A percentile compares a stretch with the other conserved stretches of the same genome.
Evolutionary conservation across 2,329 filamentous ascomycete genomes (phyloP).

Genomic region (Colletotrichum destructivum): DNA sequence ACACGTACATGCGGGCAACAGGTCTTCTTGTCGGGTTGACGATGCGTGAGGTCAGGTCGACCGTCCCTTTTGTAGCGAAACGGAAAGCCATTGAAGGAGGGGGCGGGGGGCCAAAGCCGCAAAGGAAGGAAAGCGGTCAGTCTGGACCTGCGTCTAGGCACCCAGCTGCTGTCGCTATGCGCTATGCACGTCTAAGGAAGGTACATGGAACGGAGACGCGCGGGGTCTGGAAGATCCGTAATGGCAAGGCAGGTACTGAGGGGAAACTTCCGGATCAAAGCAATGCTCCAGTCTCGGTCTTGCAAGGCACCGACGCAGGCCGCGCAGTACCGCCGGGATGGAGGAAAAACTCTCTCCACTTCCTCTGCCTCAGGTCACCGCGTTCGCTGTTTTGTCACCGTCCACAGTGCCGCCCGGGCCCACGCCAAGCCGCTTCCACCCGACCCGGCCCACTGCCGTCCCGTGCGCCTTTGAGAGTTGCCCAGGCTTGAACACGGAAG

Average conservation of each 20-base stretch:
- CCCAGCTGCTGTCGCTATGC: slow-evolving; percentile 25
- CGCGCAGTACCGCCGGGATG: slow-evolving; percentile 21
- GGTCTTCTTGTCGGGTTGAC: slow-evolving; percentile 26
- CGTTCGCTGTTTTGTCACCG: slow-evolving; percentile 4
- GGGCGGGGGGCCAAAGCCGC: slow-evolving; percentile 32
- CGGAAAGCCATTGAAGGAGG: slow-evolving; percentile 38
- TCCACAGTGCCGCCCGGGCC: slow-evolving; percentile 5
- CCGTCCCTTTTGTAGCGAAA: slow-evolving; percentile 34
- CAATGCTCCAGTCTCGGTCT: slow-evolving; percentile 32
- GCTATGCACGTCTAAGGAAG: slow-evolving; percentile 36
- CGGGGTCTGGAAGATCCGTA: slow-evolving; percentile 27
- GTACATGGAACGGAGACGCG: slow-evolving; percentile 33
- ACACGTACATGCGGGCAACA: slow-evolving; percentile 33
- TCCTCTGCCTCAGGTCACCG: slow-evolving; percentile 38
- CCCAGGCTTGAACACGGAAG: background rate
- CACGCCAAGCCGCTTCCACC: slow-evolving; percentile 33
- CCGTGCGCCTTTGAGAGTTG: slow-evolving; percentile 22
- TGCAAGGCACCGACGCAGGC: slow-evolving; percentile 34
- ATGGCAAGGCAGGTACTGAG: slow-evolving; percentile 17
- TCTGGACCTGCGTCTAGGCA: slow-evolving; percentile 5
- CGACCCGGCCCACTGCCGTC: slow-evolving; percentile 29
- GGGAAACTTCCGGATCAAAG: slow-evolving; percentile 31
- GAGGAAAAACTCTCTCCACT: slow-evolving; percentile 26
- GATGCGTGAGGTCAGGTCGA: slow-evolving; percentile 36
- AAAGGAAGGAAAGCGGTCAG: slow-evolving; percentile 41